Evolutionary conservation across 139 green algal species (phyloP).

Genomic region (Desmodesmus armatus): DNA sequence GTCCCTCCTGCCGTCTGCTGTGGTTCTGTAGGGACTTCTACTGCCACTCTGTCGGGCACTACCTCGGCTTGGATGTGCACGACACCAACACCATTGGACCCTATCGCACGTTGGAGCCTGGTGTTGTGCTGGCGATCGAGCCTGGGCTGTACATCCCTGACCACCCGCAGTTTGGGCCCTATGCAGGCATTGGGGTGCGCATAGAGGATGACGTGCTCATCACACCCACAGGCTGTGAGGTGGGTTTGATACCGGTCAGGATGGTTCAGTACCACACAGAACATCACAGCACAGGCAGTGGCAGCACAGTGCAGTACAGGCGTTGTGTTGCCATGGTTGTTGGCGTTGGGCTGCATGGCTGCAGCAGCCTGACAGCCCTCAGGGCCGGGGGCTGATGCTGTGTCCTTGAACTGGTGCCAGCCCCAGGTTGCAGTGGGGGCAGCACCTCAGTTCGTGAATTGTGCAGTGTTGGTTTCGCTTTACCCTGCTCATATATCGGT

Average conservation of each 20-base stretch:
- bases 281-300: neutral
- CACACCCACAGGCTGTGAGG: slow-evolving; percentile 43
- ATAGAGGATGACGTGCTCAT: slow-evolving; percentile 88
- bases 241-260: neutral
- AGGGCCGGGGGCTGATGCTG: neutral
- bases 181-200: slow-evolving; percentile 73
- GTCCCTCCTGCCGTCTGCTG: neutral
- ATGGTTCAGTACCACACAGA: neutral
- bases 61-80: slow-evolving; percentile 87
- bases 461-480: too few species aligned
- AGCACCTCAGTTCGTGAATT: too few species aligned
- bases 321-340: neutral
- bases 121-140: slow-evolving; percentile 85
- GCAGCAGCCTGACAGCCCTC: too few species aligned
- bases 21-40: slow-evolving; percentile 68
- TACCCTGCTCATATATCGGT: too few species aligned
- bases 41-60: slow-evolving; percentile 82
- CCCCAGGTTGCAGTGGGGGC: neutral
- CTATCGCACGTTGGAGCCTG: slow-evolving; percentile 64
- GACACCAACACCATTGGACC: slow-evolving; percentile 76
- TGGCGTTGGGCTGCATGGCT: too few species aligned
- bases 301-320: neutral
- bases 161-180: slow-evolving; percentile 59
- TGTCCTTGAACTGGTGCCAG: neutral
- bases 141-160: slow-evolving; percentile 90